Percentiles rank a stretch among this genome's conserved stretches.
Evolutionary conservation across 129 eudicot genomes (phyloP).

Genomic region (Lactuca saligna): DNA sequence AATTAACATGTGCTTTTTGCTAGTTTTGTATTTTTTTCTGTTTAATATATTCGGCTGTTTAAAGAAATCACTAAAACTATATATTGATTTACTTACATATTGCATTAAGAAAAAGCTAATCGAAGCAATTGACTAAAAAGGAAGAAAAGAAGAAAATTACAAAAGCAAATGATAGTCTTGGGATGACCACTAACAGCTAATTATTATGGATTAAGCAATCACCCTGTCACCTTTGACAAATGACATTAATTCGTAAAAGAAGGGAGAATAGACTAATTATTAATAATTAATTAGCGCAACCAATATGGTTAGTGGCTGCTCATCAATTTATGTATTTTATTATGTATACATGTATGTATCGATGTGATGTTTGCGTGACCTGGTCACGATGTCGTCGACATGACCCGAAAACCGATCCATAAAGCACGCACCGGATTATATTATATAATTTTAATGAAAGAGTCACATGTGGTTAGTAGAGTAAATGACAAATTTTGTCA

Average conservation of each 20-base stretch:
- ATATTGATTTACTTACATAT: too few relatives aligned
- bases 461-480: background rate
- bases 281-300: background rate
- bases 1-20: too few relatives aligned
- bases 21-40: too few relatives aligned
- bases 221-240: background rate
- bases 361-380: conserved; percentile 18
- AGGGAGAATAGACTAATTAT: background rate
- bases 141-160: too few relatives aligned
- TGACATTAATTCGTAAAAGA: background rate
- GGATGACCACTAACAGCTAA: background rate
- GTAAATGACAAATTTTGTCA: background rate
- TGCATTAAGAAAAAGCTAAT: too few relatives aligned
- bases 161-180: background rate
- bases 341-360: background rate
- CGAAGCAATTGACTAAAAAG: too few relatives aligned
- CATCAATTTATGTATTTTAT: background rate
- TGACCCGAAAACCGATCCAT: conserved; percentile 9
- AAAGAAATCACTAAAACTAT: too few relatives aligned
- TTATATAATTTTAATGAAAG: background rate
- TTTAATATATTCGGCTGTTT: too few relatives aligned
- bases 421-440: conserved; percentile 5
- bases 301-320: background rate
- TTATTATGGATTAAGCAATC: background rate
- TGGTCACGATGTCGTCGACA: conserved; percentile 16